Percentiles rank a stretch among this genome's conserved stretches.
Conservation (phyloP, 108 stramenopile genomes). For the Pseudonitzschia multiseries region DNA sequence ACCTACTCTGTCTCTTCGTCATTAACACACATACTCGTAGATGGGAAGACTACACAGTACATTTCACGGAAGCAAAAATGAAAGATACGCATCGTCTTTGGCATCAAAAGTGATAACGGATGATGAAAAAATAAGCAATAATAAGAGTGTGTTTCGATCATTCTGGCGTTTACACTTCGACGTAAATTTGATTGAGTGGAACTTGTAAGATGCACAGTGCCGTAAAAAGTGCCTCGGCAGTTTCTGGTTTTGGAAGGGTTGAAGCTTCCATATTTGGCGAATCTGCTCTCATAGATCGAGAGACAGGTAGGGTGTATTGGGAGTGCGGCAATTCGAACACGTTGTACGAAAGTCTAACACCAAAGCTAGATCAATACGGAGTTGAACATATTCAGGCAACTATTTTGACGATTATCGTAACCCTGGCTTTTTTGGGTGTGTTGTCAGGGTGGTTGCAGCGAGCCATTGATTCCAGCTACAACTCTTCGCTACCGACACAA, state of each 20-base stretch:
- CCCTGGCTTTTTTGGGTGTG: constrained; percentile 29
- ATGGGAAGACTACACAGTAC: too few relatives aligned
- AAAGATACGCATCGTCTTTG: too few relatives aligned
- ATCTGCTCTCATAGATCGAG: constrained; percentile 74
- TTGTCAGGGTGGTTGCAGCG: constrained; percentile 30
- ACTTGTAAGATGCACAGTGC: background rate
- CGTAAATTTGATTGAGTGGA: too few relatives aligned
- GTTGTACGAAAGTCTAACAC: constrained; percentile 27
- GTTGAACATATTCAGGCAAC: constrained; percentile 35
- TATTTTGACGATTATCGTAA: constrained; percentile 26
- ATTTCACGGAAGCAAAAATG: too few relatives aligned
- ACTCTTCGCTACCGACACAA: constrained; percentile 8
- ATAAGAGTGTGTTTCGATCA: too few relatives aligned
- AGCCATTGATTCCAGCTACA: constrained; percentile 5
- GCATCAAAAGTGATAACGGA: too few relatives aligned
- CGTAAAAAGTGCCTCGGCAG: background rate
- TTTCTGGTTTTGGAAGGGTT: constrained; percentile 18
- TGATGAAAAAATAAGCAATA: too few relatives aligned
- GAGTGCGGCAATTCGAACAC: constrained; percentile 55
- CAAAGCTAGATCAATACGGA: constrained; percentile 35
- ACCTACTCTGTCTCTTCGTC: too few relatives aligned
- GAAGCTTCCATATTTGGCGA: constrained; percentile 54
- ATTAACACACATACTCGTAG: too few relatives aligned
- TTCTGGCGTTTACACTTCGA: too few relatives aligned
- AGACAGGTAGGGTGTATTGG: constrained; percentile 79